Conservation (phyloP, 345 rosid genomes). For the Psidium friedrichsthalianum region DNA sequence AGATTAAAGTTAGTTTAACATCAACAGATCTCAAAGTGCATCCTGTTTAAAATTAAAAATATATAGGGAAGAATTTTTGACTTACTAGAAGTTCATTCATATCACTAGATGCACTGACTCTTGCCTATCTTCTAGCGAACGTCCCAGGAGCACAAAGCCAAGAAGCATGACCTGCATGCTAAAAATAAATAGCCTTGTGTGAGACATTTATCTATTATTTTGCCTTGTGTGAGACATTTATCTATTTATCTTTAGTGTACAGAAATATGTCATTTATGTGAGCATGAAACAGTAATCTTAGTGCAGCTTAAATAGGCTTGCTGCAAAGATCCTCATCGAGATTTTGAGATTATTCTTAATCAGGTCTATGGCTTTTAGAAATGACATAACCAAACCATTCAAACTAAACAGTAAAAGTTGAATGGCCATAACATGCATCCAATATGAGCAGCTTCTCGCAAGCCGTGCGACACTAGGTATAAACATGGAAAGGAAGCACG, state of each 20-base stretch:
- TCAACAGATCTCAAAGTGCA: not conserved
- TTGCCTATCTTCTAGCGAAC: conserved; percentile 87
- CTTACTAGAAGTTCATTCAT: conserved; percentile 94
- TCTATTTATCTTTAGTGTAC: not conserved
- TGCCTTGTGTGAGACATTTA: conserved; percentile 28
- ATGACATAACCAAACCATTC: not conserved
- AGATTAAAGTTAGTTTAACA: not conserved
- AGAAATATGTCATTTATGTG: not conserved
- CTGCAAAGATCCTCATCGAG: not conserved
- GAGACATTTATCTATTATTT: conserved; percentile 17
- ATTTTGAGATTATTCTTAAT: not conserved
- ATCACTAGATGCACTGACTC: conserved; percentile 76
- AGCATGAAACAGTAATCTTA: not conserved
- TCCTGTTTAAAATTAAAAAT: not conserved
- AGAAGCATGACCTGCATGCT: conserved; percentile 99
- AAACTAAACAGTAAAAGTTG: not conserved
- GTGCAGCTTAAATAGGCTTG: not conserved
- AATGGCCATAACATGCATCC: not conserved
- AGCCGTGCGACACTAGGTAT: not conserved
- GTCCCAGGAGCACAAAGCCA: conserved; percentile 93
- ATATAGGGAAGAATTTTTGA: not conserved
- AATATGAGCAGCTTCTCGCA: not conserved
- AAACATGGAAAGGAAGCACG: not conserved
- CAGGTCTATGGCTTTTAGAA: not conserved
- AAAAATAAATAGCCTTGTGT: conserved; percentile 38